Conservation (phyloP, 129 eudicot species). For the Artemisia argyi region DNA sequence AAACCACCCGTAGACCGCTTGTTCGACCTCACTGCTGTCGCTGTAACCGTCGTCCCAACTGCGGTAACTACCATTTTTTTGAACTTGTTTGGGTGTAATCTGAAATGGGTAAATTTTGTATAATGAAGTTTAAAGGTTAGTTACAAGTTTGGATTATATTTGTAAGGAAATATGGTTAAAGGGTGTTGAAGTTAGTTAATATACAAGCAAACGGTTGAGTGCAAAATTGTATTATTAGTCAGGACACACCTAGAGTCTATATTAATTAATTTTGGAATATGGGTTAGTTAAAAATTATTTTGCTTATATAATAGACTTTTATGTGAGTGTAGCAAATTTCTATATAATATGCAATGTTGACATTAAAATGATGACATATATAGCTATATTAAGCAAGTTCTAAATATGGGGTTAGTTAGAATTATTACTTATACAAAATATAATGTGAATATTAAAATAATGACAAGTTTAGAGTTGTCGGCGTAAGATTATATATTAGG, state of each 20-base stretch:
- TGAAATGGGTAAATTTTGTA: not conserved
- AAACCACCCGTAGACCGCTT: constrained; percentile 76
- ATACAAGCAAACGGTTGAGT: constrained; percentile 31
- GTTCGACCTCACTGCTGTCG: constrained; percentile 33
- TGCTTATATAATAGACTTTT: not conserved
- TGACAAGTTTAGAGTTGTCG: too few species aligned
- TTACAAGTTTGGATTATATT: constrained; percentile 26
- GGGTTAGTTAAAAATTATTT: constrained; percentile 14
- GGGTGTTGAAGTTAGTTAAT: constrained; percentile 12
- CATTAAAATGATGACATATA: too few species aligned
- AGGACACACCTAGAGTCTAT: constrained; percentile 26
- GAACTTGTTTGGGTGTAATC: not conserved
- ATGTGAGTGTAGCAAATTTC: too few species aligned
- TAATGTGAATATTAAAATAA: too few species aligned
- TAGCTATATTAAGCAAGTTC: too few species aligned
- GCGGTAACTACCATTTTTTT: constrained; percentile 42
- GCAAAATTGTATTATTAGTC: constrained; percentile 22
- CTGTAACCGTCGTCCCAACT: constrained; percentile 21
- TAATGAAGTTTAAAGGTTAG: constrained; percentile 25
- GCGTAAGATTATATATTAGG: too few species aligned
- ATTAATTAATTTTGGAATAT: not conserved
- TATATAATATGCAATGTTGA: not conserved
- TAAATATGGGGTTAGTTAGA: too few species aligned
- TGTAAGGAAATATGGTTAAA: constrained; percentile 36
- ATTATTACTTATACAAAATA: too few species aligned